Percentiles rank a stretch among this genome's conserved stretches.
Conservation (phyloP, 1,139 yeast species). For the Debaryomyces subglobosus region DNA sequence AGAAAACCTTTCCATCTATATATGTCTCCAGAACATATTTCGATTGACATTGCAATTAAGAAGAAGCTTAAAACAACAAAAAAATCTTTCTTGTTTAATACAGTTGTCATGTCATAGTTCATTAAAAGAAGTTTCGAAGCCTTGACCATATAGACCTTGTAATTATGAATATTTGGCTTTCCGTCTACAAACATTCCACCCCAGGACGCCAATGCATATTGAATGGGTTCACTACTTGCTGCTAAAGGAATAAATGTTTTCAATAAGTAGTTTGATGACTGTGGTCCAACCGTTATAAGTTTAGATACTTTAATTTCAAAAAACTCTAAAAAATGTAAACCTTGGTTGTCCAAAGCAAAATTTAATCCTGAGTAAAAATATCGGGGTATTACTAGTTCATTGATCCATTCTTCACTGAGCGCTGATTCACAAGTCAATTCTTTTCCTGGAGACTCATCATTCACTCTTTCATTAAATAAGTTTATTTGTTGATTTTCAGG, state of each 20-base stretch:
- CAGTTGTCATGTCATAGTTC: not conserved
- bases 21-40: constrained; percentile 49
- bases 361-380: not conserved
- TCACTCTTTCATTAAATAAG: too few relatives aligned
- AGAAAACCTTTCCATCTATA: constrained; percentile 37
- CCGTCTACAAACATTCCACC: constrained; percentile 2
- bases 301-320: not conserved
- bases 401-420: not conserved
- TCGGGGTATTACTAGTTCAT: not conserved
- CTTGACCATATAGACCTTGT: not conserved
- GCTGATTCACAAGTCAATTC: too few relatives aligned
- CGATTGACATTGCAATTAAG: constrained; percentile 13
- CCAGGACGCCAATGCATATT: constrained; percentile 5
- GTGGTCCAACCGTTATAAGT: constrained; percentile 5
- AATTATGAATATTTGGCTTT: not conserved
- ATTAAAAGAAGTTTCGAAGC: not conserved
- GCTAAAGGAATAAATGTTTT: constrained; percentile 7
- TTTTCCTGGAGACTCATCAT: too few relatives aligned
- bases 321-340: not conserved
- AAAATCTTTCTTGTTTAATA: not conserved
- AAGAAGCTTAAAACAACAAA: not conserved
- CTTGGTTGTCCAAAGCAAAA: not conserved
- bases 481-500: too few relatives aligned
- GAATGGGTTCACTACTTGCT: not conserved
- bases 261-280: constrained; percentile 5